A percentile compares a stretch with the other conserved stretches of the same genome.
Conservation (phyloP, 1,284 basidiomycete species). For the Microbotryum silenes-acaulis region DNA sequence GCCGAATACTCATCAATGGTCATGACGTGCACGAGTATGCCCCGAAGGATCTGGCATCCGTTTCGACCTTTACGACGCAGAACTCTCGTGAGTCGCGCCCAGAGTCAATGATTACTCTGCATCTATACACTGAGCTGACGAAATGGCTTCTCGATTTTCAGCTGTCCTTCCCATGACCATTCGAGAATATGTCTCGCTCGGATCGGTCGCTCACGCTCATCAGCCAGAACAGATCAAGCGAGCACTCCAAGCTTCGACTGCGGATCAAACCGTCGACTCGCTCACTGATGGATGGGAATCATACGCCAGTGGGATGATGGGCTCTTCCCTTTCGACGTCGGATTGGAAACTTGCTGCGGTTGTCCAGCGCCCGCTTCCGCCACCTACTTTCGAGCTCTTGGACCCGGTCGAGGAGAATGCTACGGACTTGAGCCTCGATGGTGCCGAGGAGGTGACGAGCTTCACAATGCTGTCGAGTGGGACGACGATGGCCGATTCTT, state of each 20-base stretch:
- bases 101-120: not conserved
- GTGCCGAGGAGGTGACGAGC: not conserved
- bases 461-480: not conserved
- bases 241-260: not conserved
- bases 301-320: not conserved
- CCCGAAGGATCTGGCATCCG: not conserved
- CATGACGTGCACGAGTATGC: not conserved
- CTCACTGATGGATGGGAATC: not conserved
- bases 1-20: constrained; percentile 3
- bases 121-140: not conserved
- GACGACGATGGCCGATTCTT: not conserved
- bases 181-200: constrained; percentile 6
- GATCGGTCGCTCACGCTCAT: not conserved
- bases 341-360: not conserved
- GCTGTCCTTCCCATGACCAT: constrained; percentile 6
- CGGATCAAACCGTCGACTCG: not conserved
- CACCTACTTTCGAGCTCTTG: not conserved
- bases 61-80: constrained; percentile 1
- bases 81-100: not conserved
- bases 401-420: not conserved
- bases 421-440: no score
- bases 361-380: not conserved
- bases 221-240: not conserved
- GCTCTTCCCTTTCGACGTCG: not conserved
- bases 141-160: not conserved